phyloP scores from a whole-genome alignment of 2,329 filamentous ascomycete genomes.

The Coniella lustricola region DNA sequence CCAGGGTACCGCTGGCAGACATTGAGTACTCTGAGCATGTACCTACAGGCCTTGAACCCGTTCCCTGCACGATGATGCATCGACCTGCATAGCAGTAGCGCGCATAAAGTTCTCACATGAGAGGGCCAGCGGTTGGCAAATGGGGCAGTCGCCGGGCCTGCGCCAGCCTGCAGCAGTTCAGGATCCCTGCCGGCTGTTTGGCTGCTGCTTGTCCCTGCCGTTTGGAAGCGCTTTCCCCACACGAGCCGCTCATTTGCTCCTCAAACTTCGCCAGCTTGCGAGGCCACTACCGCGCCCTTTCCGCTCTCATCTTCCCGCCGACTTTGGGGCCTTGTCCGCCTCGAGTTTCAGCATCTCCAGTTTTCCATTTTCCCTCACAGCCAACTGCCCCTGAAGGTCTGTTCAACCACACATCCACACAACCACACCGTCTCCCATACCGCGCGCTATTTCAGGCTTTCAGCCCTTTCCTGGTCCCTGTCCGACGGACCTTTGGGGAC shows the following conservation, averaged over 20 bases:
- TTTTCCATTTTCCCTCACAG: constrained; percentile 4
- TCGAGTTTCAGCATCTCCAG: constrained; percentile 14
- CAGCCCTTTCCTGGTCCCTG: no score
- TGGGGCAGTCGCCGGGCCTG: not conserved
- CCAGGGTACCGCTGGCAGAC: no score
- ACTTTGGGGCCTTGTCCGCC: constrained; percentile 4
- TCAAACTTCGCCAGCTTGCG: constrained; percentile 4
- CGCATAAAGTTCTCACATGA: not conserved
- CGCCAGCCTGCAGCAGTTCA: no score
- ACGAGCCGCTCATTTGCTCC: constrained; percentile 10
- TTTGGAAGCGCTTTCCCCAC: constrained; percentile 7
- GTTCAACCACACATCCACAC: constrained; percentile 3
- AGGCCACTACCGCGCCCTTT: constrained; percentile 7
- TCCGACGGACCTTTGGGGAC: no score
- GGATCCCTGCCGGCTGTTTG: not conserved
- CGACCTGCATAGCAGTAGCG: not conserved
- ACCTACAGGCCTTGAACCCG: no score
- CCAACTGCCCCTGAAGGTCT: not conserved
- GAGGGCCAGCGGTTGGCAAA: not conserved
- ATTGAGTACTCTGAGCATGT: no score
- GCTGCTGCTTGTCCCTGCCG: not conserved
- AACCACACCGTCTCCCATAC: not conserved
- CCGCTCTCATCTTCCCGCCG: constrained; percentile 3
- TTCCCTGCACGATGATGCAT: not conserved
- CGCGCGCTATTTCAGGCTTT: not conserved